phyloP scores from a whole-genome alignment of 495 filamentous ascomycete genomes.

The Tuber umbilicatum region DNA sequence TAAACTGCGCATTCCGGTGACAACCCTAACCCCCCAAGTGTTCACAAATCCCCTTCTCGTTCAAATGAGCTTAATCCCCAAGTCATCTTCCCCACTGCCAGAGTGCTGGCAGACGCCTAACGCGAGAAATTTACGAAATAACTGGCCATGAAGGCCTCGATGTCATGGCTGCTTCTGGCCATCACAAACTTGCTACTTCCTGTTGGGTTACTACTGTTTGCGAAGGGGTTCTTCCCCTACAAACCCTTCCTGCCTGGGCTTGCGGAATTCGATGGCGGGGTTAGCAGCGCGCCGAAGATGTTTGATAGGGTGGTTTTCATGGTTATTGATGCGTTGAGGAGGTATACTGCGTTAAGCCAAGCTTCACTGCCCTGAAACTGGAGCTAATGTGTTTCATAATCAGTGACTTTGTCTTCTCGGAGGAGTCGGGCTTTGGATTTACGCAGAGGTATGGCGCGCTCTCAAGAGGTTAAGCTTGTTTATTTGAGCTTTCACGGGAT shows the following conservation, averaged over 20 bases:
- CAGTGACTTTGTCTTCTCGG: constrained; percentile 90
- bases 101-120: neutral
- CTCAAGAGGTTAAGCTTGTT: neutral
- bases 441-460: constrained; percentile 66
- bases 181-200: constrained; percentile 69
- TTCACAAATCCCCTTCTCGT: neutral
- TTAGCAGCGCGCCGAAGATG: constrained; percentile 49
- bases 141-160: constrained; percentile 31
- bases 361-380: neutral
- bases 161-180: constrained; percentile 49
- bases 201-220: constrained; percentile 71
- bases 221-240: constrained; percentile 92
- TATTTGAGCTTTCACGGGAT: neutral
- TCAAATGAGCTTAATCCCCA: neutral
- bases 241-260: constrained; percentile 85
- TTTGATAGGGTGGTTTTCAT: constrained; percentile 94
- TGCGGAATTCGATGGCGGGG: constrained; percentile 54
- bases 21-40: neutral
- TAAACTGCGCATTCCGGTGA: neutral
- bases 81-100: neutral
- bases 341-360: constrained; percentile 49
- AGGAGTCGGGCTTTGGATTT: constrained; percentile 74
- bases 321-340: constrained; percentile 92
- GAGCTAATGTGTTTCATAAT: constrained; percentile 13
- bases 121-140: neutral